A percentile compares a stretch with the other conserved stretches of the same genome.
Evolutionary conservation across 2,329 filamentous ascomycete species (phyloP).

Genomic region (Penicillium occitanis): DNA sequence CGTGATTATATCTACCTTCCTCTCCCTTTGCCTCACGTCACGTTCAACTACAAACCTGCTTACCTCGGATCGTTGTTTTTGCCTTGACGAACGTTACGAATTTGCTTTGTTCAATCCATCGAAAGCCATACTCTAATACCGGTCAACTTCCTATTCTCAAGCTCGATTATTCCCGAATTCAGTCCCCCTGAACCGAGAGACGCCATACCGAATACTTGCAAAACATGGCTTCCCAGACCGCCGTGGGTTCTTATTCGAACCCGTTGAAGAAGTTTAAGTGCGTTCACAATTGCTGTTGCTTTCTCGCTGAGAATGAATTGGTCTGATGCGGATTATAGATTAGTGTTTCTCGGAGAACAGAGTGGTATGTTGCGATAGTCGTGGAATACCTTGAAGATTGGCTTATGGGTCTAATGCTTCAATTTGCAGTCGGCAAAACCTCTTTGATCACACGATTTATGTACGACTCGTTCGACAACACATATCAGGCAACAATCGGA

Average conservation of each 20-base stretch:
- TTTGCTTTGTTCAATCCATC: conserved; percentile 15
- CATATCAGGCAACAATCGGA: conserved; percentile 98
- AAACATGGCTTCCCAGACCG: conserved; percentile 71
- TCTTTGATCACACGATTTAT: conserved; percentile 99
- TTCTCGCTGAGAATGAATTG: conserved; percentile 18
- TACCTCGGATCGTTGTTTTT: conserved; percentile 7
- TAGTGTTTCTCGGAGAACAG: conserved; percentile 97
- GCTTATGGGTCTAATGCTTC: conserved; percentile 26
- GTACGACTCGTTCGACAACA: conserved; percentile 99
- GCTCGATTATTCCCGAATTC: conserved; percentile 11
- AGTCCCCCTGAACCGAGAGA: conserved; percentile 35
- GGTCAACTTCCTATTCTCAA: not conserved
- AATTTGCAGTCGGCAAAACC: conserved; percentile 82
- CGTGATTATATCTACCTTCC: not conserved
- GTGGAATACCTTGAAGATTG: conserved; percentile 17
- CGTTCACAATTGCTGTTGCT: conserved; percentile 24
- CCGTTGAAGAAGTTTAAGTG: conserved; percentile 99
- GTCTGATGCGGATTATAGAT: conserved; percentile 53
- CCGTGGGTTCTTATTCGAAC: conserved; percentile 89
- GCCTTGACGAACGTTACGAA: conserved; percentile 21
- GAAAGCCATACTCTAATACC: not conserved
- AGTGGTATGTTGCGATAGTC: conserved; percentile 66
- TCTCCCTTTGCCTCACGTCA: not conserved
- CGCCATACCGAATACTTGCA: conserved; percentile 34
- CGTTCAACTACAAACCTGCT: not conserved